Evolutionary conservation across 257 asterid genomes (phyloP).

Genomic region (Parsonsia alboflavescens): DNA sequence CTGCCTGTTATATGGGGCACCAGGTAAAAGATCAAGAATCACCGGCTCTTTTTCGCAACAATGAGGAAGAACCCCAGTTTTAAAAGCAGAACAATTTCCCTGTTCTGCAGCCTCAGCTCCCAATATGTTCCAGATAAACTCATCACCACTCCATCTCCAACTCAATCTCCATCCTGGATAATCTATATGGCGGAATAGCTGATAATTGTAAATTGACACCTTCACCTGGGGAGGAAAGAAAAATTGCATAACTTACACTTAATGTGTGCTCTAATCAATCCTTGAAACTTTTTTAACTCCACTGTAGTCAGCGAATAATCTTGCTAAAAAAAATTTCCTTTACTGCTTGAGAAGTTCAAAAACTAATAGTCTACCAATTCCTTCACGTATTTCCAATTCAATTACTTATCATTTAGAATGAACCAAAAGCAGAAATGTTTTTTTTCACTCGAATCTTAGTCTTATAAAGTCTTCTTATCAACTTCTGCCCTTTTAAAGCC

Average conservation of each 20-base stretch:
- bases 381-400: background rate
- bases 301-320: background rate
- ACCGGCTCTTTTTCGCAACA: conserved; percentile 63
- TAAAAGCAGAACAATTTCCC: conserved; percentile 65
- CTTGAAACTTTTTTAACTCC: background rate
- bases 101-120: conserved; percentile 79
- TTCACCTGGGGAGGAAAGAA: conserved; percentile 28
- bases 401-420: too few species aligned
- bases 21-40: conserved; percentile 68
- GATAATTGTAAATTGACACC: conserved; percentile 55
- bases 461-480: too few species aligned
- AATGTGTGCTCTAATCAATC: background rate
- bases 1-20: conserved; percentile 48
- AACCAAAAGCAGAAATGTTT: too few species aligned
- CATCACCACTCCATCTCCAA: conserved; percentile 58
- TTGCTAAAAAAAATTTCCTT: background rate
- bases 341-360: too few species aligned
- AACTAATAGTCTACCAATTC: background rate
- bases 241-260: background rate
- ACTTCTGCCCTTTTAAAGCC: background rate
- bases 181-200: conserved; percentile 66
- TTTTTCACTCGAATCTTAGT: too few species aligned
- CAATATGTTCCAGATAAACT: conserved; percentile 54
- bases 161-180: conserved; percentile 71
- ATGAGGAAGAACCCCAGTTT: conserved; percentile 44